Percentiles rank a stretch among this genome's conserved stretches.
These are phyloP conservation scores for Amanita polypyramis DNA, from an alignment of 768 basidiomycete species.

Conservation along the genomic window DNA sequence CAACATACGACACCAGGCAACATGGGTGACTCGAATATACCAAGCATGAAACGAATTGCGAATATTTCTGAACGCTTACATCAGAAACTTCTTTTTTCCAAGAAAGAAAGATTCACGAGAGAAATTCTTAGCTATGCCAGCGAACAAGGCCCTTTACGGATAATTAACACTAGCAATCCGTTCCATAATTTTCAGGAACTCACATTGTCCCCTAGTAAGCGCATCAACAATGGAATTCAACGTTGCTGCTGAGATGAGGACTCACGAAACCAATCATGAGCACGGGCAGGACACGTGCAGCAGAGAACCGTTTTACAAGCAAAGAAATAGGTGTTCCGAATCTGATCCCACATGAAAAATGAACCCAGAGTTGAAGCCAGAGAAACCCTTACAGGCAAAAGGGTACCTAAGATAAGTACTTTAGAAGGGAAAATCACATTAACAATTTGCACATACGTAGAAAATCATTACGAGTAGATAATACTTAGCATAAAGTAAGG, in stretches of 20 bases:
- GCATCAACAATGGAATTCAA: not conserved
- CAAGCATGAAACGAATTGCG: conserved; percentile 38
- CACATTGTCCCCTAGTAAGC: conserved; percentile 29
- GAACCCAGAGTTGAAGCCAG: not conserved
- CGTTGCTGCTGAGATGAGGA: not conserved
- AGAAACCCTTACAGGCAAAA: conserved; percentile 29
- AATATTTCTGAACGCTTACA: conserved; percentile 27
- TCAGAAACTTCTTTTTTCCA: not conserved
- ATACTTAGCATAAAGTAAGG: conserved; percentile 21
- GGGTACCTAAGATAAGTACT: conserved; percentile 22
- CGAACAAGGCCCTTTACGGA: conserved; percentile 28
- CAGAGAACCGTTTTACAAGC: conserved; percentile 36
- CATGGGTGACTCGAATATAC: conserved; percentile 40
- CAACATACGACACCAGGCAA: conserved; percentile 27
- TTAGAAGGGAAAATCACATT: not conserved
- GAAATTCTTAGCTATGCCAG: conserved; percentile 35
- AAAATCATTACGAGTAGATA: conserved; percentile 39
- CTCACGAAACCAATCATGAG: conserved; percentile 43
- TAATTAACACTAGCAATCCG: not conserved
- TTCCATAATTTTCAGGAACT: conserved; percentile 4
- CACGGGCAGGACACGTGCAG: conserved; percentile 33
- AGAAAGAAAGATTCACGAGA: conserved; percentile 21
- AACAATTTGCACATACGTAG: conserved; percentile 20
- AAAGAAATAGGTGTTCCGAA: conserved; percentile 41
- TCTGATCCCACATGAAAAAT: conserved; percentile 13